Percentiles rank a stretch among this genome's conserved stretches.
Evolutionary conservation across 345 rosid genomes (phyloP).

Genomic region (Eutrema yunnanense): DNA sequence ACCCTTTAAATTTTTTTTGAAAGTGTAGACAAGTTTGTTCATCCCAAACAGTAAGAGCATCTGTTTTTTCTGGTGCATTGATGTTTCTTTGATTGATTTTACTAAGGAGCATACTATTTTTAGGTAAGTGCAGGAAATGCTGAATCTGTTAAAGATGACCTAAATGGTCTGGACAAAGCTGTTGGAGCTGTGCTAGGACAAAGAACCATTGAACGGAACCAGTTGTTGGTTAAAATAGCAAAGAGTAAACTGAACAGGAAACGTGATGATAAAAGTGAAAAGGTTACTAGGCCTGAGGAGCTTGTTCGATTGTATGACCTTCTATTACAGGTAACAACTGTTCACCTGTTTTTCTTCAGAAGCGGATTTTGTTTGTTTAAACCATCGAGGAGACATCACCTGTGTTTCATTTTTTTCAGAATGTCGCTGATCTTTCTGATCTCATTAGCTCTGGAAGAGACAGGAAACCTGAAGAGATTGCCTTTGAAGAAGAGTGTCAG

Average conservation of each 20-base stretch:
- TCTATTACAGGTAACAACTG: constrained; percentile 62
- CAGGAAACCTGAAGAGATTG: constrained; percentile 80
- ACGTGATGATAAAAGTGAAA: constrained; percentile 87
- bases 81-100: constrained; percentile 14
- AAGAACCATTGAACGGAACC: constrained; percentile 90
- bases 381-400: constrained; percentile 6
- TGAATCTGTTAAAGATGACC: constrained; percentile 84
- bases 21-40: constrained; percentile 1
- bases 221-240: constrained; percentile 77
- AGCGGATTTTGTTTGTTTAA: background rate
- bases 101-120: constrained; percentile 11
- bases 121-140: constrained; percentile 94
- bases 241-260: constrained; percentile 78
- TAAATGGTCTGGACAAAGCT: constrained; percentile 97
- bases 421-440: constrained; percentile 93
- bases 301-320: constrained; percentile 95
- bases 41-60: background rate
- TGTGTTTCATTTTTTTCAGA: constrained; percentile 49
- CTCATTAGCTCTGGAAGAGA: constrained; percentile 97
- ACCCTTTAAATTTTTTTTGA: background rate
- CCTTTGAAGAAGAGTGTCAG: constrained; percentile 75
- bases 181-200: constrained; percentile 87
- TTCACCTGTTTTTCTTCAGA: background rate
- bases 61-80: constrained; percentile 2
- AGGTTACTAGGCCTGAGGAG: constrained; percentile 90